phyloP scores from a whole-genome alignment of 805 yeast species.

The Huiozyma sinensis region DNA sequence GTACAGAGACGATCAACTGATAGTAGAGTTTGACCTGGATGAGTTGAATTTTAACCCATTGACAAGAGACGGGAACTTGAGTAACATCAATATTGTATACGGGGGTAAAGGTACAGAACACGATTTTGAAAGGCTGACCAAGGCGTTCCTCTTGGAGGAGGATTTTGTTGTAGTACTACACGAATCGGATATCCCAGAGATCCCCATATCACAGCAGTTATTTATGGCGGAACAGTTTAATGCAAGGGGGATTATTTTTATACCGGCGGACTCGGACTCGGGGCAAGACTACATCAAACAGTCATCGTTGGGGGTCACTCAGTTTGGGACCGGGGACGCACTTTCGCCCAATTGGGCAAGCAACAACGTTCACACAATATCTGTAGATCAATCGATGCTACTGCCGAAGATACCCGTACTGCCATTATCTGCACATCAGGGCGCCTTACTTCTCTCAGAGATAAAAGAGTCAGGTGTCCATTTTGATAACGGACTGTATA shows the following conservation, averaged over 20 bases:
- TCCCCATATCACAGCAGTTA: constrained; percentile 38
- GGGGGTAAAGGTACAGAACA: constrained; percentile 52
- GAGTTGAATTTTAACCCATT: constrained; percentile 54
- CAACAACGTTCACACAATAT: constrained; percentile 34
- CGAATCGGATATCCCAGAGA: constrained; percentile 31
- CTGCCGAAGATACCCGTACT: constrained; percentile 64
- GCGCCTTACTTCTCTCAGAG: constrained; percentile 29
- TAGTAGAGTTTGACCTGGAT: constrained; percentile 16
- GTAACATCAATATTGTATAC: constrained; percentile 41
- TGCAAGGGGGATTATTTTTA: constrained; percentile 56
- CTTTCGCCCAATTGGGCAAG: constrained; percentile 56
- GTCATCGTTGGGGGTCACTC: constrained; percentile 43
- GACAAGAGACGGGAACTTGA: constrained; percentile 45
- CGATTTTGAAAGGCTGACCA: constrained; percentile 39
- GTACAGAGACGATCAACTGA: constrained; percentile 15
- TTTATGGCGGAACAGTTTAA: constrained; percentile 43
- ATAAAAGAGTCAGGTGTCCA: constrained; percentile 17
- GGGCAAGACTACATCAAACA: constrained; percentile 19
- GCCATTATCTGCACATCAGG: constrained; percentile 67
- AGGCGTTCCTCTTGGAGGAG: constrained; percentile 11
- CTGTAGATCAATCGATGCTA: constrained; percentile 36
- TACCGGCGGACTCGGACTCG: constrained; percentile 34
- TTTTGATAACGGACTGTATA: constrained; percentile 8
- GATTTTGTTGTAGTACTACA: constrained; percentile 48
- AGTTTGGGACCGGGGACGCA: constrained; percentile 63